Base-by-base conservation (phyloP, 306 rosid genomes). In the Begonia fuchsioides region DNA sequence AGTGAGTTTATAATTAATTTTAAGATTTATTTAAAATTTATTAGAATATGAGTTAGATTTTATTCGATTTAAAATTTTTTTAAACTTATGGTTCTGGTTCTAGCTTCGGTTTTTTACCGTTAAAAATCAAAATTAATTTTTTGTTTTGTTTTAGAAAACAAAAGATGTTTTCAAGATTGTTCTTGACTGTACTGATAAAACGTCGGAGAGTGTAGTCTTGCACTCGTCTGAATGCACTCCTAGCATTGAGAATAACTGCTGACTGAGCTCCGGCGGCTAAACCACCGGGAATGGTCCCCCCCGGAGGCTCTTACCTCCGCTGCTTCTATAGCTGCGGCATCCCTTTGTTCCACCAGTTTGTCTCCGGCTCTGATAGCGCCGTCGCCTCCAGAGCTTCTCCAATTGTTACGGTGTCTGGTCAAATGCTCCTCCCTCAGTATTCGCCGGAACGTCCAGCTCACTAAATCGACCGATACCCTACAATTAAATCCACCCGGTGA, bases 341-440 rank as follows among this genome's bases (percentile, higher is more conserved):
- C 83, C 1, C 81, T 71, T 12, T 66, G 61, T 0, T 80, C 71
- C 26, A 80, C 51, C 5, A 74, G 53, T 40, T 80, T 80, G 54
- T 73, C 73, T 0, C 76, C 65, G 0, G 67, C 68, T 0, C 68
- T 0, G 72, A 35, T 0, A 67, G 12, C 2, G 74, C 74, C 0
- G 76, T 49, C 0, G 82, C 82, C 41, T 82, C 92, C 0, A 87
- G 75, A 0, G 87, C 82, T 62, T 87, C 86, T 0, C 90, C 80
- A 0, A 82, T 68, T 2, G 86, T 76, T 12, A 77, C 61, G 6
- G 83, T 69, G 32, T 79, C 69, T 0, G 16, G 17, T 61, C 71
- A 0, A 70, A 71, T 3, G 39, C 80, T 9, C 35, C 10, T 44
- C 64, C 72, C 1, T 71, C 68, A 17, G 61, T 8, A 3, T 12